phyloP scores from a whole-genome alignment of 78 protist species.

The Dictyostelium intermedium region DNA sequence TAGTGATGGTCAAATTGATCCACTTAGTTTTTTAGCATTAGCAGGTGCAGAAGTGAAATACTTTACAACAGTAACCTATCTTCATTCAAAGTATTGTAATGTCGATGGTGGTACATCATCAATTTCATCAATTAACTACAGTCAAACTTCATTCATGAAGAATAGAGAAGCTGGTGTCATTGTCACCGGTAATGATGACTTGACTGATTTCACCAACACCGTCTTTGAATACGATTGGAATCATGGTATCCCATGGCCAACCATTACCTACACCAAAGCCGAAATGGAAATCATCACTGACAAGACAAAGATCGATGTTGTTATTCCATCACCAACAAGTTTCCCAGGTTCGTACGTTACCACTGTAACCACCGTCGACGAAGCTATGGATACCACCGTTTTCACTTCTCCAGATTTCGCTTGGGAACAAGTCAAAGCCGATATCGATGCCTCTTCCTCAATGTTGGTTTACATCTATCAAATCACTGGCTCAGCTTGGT shows the following conservation, averaged over 20 bases:
- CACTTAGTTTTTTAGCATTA: constrained; percentile 70
- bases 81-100: constrained; percentile 67
- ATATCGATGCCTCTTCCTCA: constrained; percentile 15
- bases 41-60: constrained; percentile 82
- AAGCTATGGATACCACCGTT: not conserved
- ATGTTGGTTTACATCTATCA: constrained; percentile 76
- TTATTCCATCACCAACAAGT: constrained; percentile 38
- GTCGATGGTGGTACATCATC: constrained; percentile 59
- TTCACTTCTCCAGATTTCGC: constrained; percentile 84
- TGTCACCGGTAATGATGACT: not conserved
- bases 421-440: constrained; percentile 13
- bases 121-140: constrained; percentile 79
- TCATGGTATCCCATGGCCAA: constrained; percentile 39
- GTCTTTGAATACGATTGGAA: constrained; percentile 79
- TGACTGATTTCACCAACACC: constrained; percentile 1
- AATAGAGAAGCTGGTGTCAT: constrained; percentile 85
- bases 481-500: constrained; percentile 64
- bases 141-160: constrained; percentile 80
- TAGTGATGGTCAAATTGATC: constrained; percentile 75
- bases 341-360: constrained; percentile 58
- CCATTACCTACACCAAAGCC: constrained; percentile 5
- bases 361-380: constrained; percentile 1
- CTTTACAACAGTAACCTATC: constrained; percentile 74
- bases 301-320: not conserved
- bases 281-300: constrained; percentile 70